phyloP scores from a whole-genome alignment of 2,329 filamentous ascomycete genomes.

The Ascosphaera acerosa region DNA sequence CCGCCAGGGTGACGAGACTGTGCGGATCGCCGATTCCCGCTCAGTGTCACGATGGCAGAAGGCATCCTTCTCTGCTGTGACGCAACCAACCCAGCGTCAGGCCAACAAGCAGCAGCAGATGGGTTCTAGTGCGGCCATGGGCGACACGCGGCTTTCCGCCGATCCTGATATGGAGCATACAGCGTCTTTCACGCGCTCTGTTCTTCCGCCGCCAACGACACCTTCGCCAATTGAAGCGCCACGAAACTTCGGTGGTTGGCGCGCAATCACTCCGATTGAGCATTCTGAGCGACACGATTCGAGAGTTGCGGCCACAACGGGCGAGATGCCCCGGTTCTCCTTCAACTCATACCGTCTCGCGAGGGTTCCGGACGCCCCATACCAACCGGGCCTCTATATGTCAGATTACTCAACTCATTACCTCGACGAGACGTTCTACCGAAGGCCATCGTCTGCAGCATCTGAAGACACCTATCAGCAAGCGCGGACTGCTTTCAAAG shows the following conservation, averaged over 20 bases:
- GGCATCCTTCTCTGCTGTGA: too few relatives aligned
- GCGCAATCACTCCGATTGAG: too few relatives aligned
- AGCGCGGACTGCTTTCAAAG: constrained; percentile 19
- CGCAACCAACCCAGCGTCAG: too few relatives aligned
- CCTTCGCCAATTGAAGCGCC: background rate
- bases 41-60: too few relatives aligned
- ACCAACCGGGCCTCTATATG: background rate
- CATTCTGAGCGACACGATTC: too few relatives aligned
- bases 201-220: background rate
- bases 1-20: too few relatives aligned
- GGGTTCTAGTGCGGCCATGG: too few relatives aligned
- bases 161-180: background rate
- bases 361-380: background rate
- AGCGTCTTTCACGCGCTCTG: constrained; percentile 1
- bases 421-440: background rate
- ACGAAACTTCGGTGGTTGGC: too few relatives aligned
- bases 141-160: too few relatives aligned
- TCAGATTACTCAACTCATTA: constrained; percentile 1
- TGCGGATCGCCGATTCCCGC: too few relatives aligned
- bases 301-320: too few relatives aligned
- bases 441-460: constrained; percentile 15
- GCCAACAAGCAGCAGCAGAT: too few relatives aligned
- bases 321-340: background rate
- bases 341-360: background rate
- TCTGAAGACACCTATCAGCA: constrained; percentile 24